Percentiles rank a stretch among this genome's conserved stretches.
phyloP scores from a whole-genome alignment of 352 stramenopile genomes.

The Blastocystis sp. region DNA sequence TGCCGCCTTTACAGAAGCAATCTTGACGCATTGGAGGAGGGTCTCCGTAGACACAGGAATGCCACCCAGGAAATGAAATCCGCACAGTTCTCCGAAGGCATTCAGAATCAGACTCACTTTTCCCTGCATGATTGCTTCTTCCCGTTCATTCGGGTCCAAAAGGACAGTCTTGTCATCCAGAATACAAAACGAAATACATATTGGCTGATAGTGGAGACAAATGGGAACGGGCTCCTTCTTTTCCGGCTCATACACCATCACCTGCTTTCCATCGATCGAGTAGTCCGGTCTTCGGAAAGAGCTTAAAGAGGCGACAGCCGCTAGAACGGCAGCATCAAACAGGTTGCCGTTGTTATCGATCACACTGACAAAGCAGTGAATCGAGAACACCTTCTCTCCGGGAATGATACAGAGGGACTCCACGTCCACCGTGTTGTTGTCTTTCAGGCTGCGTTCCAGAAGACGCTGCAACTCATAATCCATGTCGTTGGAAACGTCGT shows the following conservation, averaged over 20 bases:
- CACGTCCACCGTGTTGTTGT: constrained; percentile 54
- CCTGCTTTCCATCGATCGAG: constrained; percentile 42
- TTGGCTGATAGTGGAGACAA: constrained; percentile 45
- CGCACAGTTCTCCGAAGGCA: constrained; percentile 55
- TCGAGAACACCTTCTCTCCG: constrained; percentile 44
- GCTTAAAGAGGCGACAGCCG: constrained; percentile 16
- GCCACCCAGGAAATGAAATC: constrained; percentile 49
- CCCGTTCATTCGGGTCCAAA: constrained; percentile 47
- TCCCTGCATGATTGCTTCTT: constrained; percentile 38
- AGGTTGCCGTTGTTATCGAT: constrained; percentile 55
- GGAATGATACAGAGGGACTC: constrained; percentile 56
- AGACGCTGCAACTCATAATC: constrained; percentile 30
- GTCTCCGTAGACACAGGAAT: background rate
- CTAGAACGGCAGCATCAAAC: constrained; percentile 36
- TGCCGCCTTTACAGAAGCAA: constrained; percentile 36
- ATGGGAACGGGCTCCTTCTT: constrained; percentile 53
- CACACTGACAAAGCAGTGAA: constrained; percentile 44
- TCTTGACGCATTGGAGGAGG: constrained; percentile 27
- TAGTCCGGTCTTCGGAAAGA: constrained; percentile 52
- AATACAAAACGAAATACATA: constrained; percentile 49
- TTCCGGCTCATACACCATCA: background rate
- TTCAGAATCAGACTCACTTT: constrained; percentile 36
- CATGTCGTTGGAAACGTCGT: background rate
- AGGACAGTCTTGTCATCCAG: background rate
- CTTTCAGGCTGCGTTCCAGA: constrained; percentile 45